phyloP scores from a whole-genome alignment of 2,329 filamentous ascomycete species.

The Endocalyx cinctus region DNA sequence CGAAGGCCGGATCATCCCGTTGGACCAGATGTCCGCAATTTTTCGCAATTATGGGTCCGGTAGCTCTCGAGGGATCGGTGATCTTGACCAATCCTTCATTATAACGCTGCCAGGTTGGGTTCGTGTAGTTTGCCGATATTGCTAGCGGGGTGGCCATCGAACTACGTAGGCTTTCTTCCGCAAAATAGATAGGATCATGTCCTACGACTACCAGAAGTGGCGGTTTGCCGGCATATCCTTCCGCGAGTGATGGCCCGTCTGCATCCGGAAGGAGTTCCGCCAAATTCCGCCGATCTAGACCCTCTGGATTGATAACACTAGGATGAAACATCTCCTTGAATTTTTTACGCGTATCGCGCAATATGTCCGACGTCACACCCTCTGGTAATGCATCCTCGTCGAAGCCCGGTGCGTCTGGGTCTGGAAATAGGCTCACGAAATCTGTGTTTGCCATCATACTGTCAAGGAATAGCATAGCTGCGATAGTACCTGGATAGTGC shows the following conservation, averaged over 20 bases:
- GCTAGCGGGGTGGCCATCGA: slow-evolving; percentile 24
- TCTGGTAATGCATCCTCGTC: slow-evolving; percentile 34
- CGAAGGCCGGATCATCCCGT: slow-evolving; percentile 44
- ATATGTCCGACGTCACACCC: slow-evolving; percentile 29
- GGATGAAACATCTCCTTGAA: slow-evolving; percentile 43
- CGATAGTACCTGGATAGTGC: slow-evolving; percentile 38
- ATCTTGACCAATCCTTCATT: slow-evolving; percentile 46
- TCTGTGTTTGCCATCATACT: slow-evolving; percentile 54
- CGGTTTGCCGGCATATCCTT: slow-evolving; percentile 24
- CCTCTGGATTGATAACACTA: slow-evolving; percentile 43
- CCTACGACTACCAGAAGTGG: slow-evolving; percentile 47
- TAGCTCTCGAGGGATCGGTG: slow-evolving; percentile 33
- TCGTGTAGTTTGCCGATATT: slow-evolving; percentile 45
- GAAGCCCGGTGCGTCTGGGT: slow-evolving; percentile 46
- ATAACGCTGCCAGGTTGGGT: slow-evolving; percentile 49
- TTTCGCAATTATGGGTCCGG: slow-evolving; percentile 41
- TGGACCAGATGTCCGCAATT: slow-evolving; percentile 54
- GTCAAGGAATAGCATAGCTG: slow-evolving; percentile 49
- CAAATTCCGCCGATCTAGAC: slow-evolving; percentile 42
- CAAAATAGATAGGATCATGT: slow-evolving; percentile 49
- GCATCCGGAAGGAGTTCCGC: slow-evolving; percentile 37
- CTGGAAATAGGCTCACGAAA: slow-evolving; percentile 49
- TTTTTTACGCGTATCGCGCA: slow-evolving; percentile 29
- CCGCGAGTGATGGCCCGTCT: slow-evolving; percentile 35
- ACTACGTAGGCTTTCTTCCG: slow-evolving; percentile 36